Evolutionary conservation across 768 basidiomycete genomes (phyloP), one percentile per base, ranked within the genome.

Genomic region (Pleurotus salmoneostramineus): DNA sequence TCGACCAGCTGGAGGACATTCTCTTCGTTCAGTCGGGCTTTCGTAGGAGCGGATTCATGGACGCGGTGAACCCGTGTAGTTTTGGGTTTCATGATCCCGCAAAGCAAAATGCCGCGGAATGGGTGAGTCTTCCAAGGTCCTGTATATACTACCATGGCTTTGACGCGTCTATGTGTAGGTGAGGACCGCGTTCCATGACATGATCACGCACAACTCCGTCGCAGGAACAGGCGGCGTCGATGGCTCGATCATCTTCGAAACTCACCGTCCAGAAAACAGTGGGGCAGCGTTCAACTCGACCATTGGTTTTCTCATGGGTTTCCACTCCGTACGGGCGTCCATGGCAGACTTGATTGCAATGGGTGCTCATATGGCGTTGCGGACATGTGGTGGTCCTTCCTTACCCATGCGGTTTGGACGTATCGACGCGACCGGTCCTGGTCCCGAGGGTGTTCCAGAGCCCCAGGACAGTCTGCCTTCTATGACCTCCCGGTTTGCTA

Each of bases 341-440:
- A 48, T 48, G 47, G 47, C 47, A 48, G 47, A 48, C 47, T 17
- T 48, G 2, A 48, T 48, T 48, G 47, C 47, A 8, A 34, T 80
- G 34, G 78, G 69, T 17, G 67, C 72, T 2, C 64, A 72, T 15
- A 68, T 72, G 44, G 74, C 72, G 0, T 70, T 75, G 4, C 67
- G 72, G 10, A 69, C 72, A 7, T 80, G 82, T 60, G 75, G 74
- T n/a, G 81, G 82, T 12, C 80, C 80, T 11, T 59, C 71, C 10
- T 72, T 80, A 32, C 76, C 74, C 4, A 72, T 66, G 45, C 70
- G 74, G 10, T 74, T 73, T 43, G 79, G 79, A 1, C 73, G 80
- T 7, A 51, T 74, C 14, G 79, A 80, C 61, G 70, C 74, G 4
- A 67, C 69, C 46, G 56, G 37, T 21, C 76, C 77, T 5, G 78